Evolutionary conservation across 1,284 basidiomycete genomes (phyloP), one percentile per base, ranked within the genome.

Genomic region (Sphagnurus paluster): DNA sequence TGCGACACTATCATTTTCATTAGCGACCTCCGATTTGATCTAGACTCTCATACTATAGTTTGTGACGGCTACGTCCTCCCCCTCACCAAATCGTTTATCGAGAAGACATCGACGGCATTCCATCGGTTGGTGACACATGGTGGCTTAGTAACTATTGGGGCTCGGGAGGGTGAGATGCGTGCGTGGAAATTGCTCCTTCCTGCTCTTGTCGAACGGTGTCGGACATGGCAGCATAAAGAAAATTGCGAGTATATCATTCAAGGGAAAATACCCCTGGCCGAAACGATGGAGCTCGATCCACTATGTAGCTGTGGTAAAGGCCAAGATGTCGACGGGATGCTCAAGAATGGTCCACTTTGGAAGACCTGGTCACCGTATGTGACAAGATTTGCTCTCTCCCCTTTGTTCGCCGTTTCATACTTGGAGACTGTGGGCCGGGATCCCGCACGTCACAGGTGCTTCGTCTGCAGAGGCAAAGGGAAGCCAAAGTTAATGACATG

Each of bases 221-320:
- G 80, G 16, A 66, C 61, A 0, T 82, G 80, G 80, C 54, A 55
- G 11, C 80, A 82, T 54, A 58, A 52, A 8, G 14, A 56, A 7
- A 59, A 58, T 23, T 82, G 80, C 63, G 70, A 72, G 55, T 80
- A 80, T 56, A 3, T 57, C 70, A 13, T 69, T 74, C 0, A 52
- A 67, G 4, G 58, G 60, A 68, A 25, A 46, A 59, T 1, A 59
- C 50, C 0, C 56, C 59, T 24, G 9, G 38, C 16, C 23, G 14
- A 26, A 21, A 34, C 39, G 5, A 21, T 44, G 24, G 28, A 36
- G 14, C 24, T 23, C 17, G 62, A 57, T 21, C 71, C 75, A 0
- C 62, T 79, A 13, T 82, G 79, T 54, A 61, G 61, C 0, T 82
- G 79, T 43, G 79, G 79, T 1, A 52, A 60, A 19, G 77, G 78